Evolutionary conservation across 2,329 filamentous ascomycete genomes (phyloP).

Genomic region (Cladosporium colombiae): DNA sequence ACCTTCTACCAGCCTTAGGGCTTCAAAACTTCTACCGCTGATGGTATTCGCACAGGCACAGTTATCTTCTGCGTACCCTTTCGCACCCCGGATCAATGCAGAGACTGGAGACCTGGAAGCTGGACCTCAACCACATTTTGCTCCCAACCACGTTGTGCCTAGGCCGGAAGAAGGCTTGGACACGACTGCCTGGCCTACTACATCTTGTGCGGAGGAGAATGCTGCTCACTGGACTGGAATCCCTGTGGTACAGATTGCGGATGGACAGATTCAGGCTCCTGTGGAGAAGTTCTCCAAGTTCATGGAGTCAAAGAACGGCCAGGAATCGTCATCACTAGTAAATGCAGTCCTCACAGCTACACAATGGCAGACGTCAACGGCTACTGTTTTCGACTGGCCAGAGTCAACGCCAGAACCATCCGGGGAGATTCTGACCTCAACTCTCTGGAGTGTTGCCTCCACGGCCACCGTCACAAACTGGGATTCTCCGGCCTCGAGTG

Average conservation of each 20-base stretch:
- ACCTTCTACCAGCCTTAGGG: slow-evolving; percentile 22
- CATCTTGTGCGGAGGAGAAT: background rate
- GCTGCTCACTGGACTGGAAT: slow-evolving; percentile 9
- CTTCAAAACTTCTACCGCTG: slow-evolving; percentile 30
- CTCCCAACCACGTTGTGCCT: slow-evolving; percentile 14
- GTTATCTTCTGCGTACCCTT: slow-evolving; percentile 29
- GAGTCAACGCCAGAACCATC: slow-evolving; percentile 1
- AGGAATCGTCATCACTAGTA: background rate
- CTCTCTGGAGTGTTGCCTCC: background rate
- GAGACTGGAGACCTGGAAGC: slow-evolving; percentile 16
- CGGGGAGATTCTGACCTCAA: slow-evolving; percentile 10
- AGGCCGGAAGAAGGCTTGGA: slow-evolving; percentile 10
- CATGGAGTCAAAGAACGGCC: background rate
- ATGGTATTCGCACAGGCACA: slow-evolving; percentile 31
- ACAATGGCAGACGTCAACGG: slow-evolving; percentile 14
- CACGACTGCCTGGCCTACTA: slow-evolving; percentile 17
- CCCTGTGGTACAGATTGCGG: slow-evolving; percentile 22
- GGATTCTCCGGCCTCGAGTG: background rate
- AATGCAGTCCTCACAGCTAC: background rate
- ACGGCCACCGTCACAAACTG: slow-evolving; percentile 11
- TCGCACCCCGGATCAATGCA: slow-evolving; percentile 19
- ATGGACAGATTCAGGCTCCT: slow-evolving; percentile 27
- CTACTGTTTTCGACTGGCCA: slow-evolving; percentile 19
- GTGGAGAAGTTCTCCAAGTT: slow-evolving; percentile 8
- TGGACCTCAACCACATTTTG: slow-evolving; percentile 14